Conservation (phyloP, 768 basidiomycete genomes). For the Cystofilobasidium ferigula region DNA sequence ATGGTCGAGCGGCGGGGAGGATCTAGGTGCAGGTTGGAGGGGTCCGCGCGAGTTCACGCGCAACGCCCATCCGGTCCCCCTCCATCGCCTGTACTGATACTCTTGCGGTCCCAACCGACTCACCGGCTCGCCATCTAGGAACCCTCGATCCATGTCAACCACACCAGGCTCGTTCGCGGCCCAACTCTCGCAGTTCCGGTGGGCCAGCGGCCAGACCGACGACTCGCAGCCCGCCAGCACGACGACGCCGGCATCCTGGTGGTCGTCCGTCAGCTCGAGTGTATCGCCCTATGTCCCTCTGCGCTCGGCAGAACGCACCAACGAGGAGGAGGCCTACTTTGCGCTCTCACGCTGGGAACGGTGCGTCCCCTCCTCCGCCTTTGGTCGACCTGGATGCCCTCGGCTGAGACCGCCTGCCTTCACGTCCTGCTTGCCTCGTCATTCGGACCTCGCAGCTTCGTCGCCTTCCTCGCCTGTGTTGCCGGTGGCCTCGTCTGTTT, state of each 20-base stretch:
- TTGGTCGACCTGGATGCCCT: background rate
- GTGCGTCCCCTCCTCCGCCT: conserved; percentile 5
- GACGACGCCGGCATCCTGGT: conserved; percentile 38
- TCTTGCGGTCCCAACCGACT: too few relatives aligned
- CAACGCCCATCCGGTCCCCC: too few relatives aligned
- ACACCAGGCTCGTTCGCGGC: background rate
- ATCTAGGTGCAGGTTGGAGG: too few relatives aligned
- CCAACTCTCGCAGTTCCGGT: background rate
- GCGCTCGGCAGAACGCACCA: conserved; percentile 64
- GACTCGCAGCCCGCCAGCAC: background rate
- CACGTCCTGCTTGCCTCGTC: background rate
- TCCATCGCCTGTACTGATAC: too few relatives aligned
- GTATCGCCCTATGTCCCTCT: conserved; percentile 80
- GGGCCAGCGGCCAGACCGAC: background rate
- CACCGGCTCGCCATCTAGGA: too few relatives aligned
- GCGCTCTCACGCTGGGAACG: conserved; percentile 81
- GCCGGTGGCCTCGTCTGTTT: conserved; percentile 88
- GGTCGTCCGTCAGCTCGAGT: conserved; percentile 60
- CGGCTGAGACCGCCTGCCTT: background rate
- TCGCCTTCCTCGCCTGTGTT: conserved; percentile 82
- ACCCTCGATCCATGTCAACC: too few relatives aligned
- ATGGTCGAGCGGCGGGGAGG: background rate
- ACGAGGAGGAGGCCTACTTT: conserved; percentile 95
- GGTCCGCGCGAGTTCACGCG: too few relatives aligned
- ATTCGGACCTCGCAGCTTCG: conserved; percentile 45